Percentiles rank a stretch among this genome's conserved stretches.
Evolutionary conservation across 164 flowering plant genomes (phyloP).

Genomic region (Taxillus chinensis): DNA sequence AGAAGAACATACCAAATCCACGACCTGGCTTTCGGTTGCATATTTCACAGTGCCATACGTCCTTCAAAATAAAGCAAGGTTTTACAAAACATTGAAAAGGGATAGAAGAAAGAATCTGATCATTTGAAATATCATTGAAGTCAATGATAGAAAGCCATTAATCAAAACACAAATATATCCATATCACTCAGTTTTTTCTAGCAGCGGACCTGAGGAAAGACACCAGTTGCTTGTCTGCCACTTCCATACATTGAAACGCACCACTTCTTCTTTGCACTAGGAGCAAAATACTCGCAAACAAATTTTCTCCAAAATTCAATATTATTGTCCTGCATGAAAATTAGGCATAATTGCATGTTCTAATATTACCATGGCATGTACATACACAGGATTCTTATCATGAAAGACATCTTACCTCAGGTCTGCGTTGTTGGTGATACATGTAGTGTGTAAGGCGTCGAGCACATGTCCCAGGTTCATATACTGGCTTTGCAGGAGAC

Average conservation of each 20-base stretch:
- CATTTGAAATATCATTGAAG: neutral
- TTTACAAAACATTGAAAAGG: neutral
- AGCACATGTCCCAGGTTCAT: constrained; percentile 93
- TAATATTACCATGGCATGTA: neutral
- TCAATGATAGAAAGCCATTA: neutral
- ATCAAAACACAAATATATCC: too few relatives aligned
- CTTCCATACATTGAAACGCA: constrained; percentile 97
- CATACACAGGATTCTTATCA: neutral
- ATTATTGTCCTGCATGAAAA: constrained; percentile 65
- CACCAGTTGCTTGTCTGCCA: constrained; percentile 94
- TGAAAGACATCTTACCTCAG: constrained; percentile 42
- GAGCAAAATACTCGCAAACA: constrained; percentile 88
- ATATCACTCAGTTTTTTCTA: neutral
- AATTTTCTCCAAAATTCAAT: constrained; percentile 98
- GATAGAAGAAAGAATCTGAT: neutral
- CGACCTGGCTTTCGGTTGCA: constrained; percentile 98
- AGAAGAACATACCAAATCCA: constrained; percentile 75
- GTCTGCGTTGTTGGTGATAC: constrained; percentile 90
- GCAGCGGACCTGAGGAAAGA: constrained; percentile 85
- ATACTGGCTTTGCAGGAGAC: constrained; percentile 50
- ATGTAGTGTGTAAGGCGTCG: constrained; percentile 79
- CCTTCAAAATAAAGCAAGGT: constrained; percentile 37
- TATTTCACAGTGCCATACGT: constrained; percentile 99
- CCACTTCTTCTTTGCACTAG: constrained; percentile 97
- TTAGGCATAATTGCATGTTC: constrained; percentile 6